phyloP scores from a whole-genome alignment of 148 eudicot species.

The Cornus florida region DNA sequence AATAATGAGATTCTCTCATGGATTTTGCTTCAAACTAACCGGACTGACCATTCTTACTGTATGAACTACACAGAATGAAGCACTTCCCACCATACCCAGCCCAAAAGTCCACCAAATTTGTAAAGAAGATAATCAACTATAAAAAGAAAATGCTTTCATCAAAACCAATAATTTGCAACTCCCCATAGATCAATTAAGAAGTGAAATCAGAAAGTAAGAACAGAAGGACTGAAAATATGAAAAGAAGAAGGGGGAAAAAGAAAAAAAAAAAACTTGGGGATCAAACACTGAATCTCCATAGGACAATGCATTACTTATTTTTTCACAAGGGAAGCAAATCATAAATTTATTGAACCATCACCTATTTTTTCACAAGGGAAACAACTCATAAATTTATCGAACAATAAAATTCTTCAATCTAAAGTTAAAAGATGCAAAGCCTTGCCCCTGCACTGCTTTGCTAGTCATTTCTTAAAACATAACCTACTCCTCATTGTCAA shows the following conservation, averaged over 20 bases:
- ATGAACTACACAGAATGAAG: background rate
- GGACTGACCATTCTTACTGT: no score
- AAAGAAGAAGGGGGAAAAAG: background rate
- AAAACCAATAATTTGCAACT: no score
- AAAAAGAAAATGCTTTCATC: background rate
- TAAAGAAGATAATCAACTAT: background rate
- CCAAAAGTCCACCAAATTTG: no score
- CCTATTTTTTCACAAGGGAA: no score
- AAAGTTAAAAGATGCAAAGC: background rate
- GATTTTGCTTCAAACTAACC: no score
- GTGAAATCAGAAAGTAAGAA: background rate
- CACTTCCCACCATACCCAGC: background rate
- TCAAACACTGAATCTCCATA: background rate
- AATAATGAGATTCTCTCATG: no score
- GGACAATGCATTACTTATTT: background rate
- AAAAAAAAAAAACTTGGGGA: background rate
- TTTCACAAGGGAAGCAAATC: background rate
- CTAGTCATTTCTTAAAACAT: background rate
- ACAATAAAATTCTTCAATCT: no score
- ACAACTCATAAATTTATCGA: no score
- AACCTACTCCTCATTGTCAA: background rate
- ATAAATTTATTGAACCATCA: no score
- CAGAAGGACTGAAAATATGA: background rate
- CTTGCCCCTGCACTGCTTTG: background rate
- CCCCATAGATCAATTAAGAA: background rate